These are phyloP conservation scores for Fraxinus ornus DNA, from an alignment of 305 asterid genomes.

Conservation along the genomic window DNA sequence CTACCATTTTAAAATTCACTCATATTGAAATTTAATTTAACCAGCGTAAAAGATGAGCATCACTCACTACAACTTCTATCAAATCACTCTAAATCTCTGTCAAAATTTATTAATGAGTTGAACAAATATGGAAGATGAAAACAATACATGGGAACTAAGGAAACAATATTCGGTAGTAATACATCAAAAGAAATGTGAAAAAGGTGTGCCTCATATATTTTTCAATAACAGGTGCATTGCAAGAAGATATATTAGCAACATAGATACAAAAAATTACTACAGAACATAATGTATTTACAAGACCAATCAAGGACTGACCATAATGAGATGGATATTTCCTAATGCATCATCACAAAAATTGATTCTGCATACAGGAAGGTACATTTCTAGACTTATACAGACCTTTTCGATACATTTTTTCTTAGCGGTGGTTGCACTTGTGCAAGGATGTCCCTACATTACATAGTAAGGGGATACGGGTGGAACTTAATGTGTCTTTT, in stretches of 20 bases:
- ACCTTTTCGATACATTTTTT: not conserved
- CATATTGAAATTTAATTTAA: not conserved
- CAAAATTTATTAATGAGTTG: not conserved
- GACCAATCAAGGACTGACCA: not conserved
- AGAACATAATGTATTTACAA: not conserved
- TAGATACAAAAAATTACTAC: not conserved
- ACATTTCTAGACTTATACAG: not conserved
- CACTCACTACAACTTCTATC: not conserved
- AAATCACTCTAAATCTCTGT: not conserved
- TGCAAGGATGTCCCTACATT: not conserved
- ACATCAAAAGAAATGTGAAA: not conserved
- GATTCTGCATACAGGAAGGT: not conserved
- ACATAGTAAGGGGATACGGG: not conserved
- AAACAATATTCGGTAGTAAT: not conserved
- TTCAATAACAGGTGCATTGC: not conserved
- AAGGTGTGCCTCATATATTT: not conserved
- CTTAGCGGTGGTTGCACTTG: not conserved
- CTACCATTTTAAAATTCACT: not conserved
- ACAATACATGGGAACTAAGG: not conserved
- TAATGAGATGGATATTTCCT: not conserved
- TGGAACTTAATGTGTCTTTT: not conserved
- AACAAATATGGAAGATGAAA: not conserved
- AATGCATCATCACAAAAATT: not conserved
- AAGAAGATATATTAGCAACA: not conserved
- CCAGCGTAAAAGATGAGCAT: not conserved